Conservation (phyloP, 1,284 basidiomycete genomes). For the Cryptococcus hybrid region DNA sequence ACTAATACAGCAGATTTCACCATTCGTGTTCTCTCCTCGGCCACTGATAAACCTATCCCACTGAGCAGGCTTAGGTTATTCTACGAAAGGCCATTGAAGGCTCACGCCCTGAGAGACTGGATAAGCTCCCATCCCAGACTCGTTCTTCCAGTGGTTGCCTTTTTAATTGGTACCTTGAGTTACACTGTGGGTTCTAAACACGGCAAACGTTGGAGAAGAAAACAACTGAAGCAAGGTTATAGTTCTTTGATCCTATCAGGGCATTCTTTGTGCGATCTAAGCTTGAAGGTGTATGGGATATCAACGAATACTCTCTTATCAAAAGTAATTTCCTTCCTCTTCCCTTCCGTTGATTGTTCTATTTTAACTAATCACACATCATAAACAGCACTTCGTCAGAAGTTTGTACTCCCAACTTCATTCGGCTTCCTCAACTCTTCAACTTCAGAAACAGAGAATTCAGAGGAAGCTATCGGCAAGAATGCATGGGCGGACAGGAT, state of each 20-base stretch:
- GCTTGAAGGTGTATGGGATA: slow-evolving; percentile 78
- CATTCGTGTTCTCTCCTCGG: slow-evolving; percentile 9
- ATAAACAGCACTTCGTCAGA: slow-evolving; percentile 14
- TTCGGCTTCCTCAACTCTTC: slow-evolving; percentile 21
- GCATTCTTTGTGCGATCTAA: slow-evolving; percentile 79
- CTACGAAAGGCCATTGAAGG: slow-evolving; percentile 73
- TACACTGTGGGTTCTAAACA: slow-evolving; percentile 64
- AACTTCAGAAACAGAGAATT: slow-evolving; percentile 7
- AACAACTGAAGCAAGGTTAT: neutral
- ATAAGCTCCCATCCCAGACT: slow-evolving; percentile 80
- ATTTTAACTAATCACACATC: neutral
- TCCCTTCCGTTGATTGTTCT: neutral
- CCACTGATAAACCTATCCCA: slow-evolving; percentile 20
- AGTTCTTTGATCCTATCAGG: slow-evolving; percentile 92
- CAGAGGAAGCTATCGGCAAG: slow-evolving; percentile 36
- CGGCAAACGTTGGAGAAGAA: neutral
- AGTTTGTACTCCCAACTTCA: slow-evolving; percentile 25
- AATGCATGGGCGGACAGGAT: slow-evolving; percentile 76
- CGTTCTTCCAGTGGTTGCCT: slow-evolving; percentile 77
- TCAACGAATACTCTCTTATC: slow-evolving; percentile 47
- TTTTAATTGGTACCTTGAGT: slow-evolving; percentile 81
- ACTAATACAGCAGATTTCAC: slow-evolving; percentile 47
- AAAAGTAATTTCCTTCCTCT: slow-evolving; percentile 22
- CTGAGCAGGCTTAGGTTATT: slow-evolving; percentile 63
- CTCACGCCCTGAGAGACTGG: slow-evolving; percentile 78